phyloP scores from a whole-genome alignment of 2,329 filamentous ascomycete species.

The Acrodontium crateriforme region DNA sequence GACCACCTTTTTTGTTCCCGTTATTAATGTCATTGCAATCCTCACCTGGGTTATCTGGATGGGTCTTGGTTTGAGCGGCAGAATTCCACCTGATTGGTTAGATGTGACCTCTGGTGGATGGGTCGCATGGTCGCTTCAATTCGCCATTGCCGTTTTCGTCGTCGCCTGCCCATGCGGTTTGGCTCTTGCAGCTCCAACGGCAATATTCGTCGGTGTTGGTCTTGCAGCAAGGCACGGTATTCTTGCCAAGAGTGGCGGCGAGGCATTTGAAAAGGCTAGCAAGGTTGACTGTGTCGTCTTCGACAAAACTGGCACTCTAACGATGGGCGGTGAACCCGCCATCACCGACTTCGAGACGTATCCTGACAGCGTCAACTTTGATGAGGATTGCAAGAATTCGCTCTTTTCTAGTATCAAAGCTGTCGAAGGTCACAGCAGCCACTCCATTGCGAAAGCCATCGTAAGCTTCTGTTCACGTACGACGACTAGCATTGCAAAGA shows the following conservation, averaged over 20 bases:
- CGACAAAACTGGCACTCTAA: conserved; percentile 79
- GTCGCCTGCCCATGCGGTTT: conserved; percentile 77
- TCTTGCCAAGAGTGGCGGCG: conserved; percentile 69
- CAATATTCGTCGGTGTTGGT: conserved; percentile 68
- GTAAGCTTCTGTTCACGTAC: conserved; percentile 45
- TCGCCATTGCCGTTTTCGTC: conserved; percentile 77
- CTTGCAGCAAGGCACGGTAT: conserved; percentile 69
- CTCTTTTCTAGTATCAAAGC: conserved; percentile 43
- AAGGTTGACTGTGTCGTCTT: conserved; percentile 67
- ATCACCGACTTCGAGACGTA: conserved; percentile 43
- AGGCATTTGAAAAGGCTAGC: conserved; percentile 75
- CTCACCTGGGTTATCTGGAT: conserved; percentile 62
- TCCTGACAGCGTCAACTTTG: too few species aligned
- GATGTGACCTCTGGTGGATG: conserved; percentile 45
- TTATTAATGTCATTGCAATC: conserved; percentile 55
- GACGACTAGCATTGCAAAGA: conserved; percentile 16
- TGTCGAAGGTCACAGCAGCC: conserved; percentile 58
- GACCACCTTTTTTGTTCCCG: conserved; percentile 64
- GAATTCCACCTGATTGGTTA: conserved; percentile 43
- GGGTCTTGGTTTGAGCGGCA: conserved; percentile 44
- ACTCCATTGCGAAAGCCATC: conserved; percentile 61
- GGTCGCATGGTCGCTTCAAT: conserved; percentile 62
- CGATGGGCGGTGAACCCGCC: conserved; percentile 54
- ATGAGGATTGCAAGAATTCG: too few species aligned
- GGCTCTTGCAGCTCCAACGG: conserved; percentile 72